These are phyloP conservation scores for Solanum peruvianum DNA, from an alignment of 257 asterid genomes.

Conservation along the genomic window DNA sequence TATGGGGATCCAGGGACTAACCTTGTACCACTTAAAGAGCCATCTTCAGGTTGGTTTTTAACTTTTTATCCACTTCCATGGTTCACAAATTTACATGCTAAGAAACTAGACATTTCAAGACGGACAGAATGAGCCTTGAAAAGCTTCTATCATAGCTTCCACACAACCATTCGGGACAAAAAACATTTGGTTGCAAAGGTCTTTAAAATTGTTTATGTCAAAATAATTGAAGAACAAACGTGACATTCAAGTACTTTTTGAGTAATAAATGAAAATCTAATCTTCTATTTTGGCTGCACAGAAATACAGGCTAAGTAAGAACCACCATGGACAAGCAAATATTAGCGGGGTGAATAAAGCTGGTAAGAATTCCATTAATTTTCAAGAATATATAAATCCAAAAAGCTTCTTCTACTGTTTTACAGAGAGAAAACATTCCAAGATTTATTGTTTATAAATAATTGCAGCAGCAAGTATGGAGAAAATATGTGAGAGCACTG, in stretches of 20 bases:
- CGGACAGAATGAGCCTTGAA: neutral
- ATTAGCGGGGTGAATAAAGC: constrained; percentile 46
- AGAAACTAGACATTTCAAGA: neutral
- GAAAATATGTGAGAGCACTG: constrained; percentile 39
- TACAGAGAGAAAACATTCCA: neutral
- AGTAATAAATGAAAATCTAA: neutral
- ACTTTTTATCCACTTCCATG: neutral
- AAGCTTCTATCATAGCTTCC: neutral
- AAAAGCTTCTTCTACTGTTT: neutral
- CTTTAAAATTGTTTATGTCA: neutral
- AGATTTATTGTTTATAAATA: constrained; percentile 11
- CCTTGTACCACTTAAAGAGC: constrained; percentile 88
- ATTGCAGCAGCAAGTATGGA: constrained; percentile 46
- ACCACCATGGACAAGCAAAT: constrained; percentile 66
- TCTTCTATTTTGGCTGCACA: constrained; percentile 22
- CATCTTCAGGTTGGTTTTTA: constrained; percentile 74
- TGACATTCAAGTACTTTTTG: neutral
- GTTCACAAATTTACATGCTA: neutral
- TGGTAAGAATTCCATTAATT: constrained; percentile 31
- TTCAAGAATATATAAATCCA: neutral
- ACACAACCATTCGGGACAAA: neutral
- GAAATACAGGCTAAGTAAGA: constrained; percentile 92
- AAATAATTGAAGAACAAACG: neutral
- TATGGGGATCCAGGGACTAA: constrained; percentile 89
- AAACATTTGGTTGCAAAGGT: neutral